Base-by-base conservation (phyloP, 768 basidiomycete genomes). In the Goffeauzyma gilvescens region DNA sequence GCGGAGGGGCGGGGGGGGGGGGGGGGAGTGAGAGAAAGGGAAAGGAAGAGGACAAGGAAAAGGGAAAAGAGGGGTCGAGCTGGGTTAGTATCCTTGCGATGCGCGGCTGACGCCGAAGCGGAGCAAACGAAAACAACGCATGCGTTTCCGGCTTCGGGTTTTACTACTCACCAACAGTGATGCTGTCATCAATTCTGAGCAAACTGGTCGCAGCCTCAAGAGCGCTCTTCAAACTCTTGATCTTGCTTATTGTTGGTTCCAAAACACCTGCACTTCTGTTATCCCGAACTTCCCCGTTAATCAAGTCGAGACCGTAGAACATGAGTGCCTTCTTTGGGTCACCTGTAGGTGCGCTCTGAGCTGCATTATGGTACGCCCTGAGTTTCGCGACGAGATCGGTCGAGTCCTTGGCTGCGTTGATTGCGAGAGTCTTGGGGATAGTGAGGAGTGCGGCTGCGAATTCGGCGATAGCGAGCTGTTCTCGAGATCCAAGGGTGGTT, bases 381-480 rank as follows among this genome's bases (percentile, higher is more conserved):
- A 98, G 70, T 66, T 95, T 95, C 17, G 93, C 89, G 28, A 98
- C 86, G 15, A 98, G 75, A 43, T 95, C 85, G 1, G 90, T 96
- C 27, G 89, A 86, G 61, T 98, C 93, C 58, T 96, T 96, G 30
- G 93, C 93, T 31, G 93, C 93, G 61, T 98, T 98, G 40, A 96
- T 82, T 2, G 93, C 79, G 25, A 98, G 78, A 15, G 81, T 86
- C 67, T 96, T 96, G 34, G 93, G 93, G 54, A 98, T 98, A 13
- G 87, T 75, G 31, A 98, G 70, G 43, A 98, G 71, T 10, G 93
- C 81, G 48, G 72, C 70, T 17, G 93, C 93, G 62, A 98, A 98
- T 63, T 98, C 93, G n/a, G 89, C 93, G 56, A 98, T 95, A 15
- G 93, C 93, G 40, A 98, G 71, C 63, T 98, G 93, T 66, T 98